A percentile compares a stretch with the other conserved stretches of the same genome.
Evolutionary conservation across 768 basidiomycete genomes (phyloP).

Genomic region (Lepiota venenata): DNA sequence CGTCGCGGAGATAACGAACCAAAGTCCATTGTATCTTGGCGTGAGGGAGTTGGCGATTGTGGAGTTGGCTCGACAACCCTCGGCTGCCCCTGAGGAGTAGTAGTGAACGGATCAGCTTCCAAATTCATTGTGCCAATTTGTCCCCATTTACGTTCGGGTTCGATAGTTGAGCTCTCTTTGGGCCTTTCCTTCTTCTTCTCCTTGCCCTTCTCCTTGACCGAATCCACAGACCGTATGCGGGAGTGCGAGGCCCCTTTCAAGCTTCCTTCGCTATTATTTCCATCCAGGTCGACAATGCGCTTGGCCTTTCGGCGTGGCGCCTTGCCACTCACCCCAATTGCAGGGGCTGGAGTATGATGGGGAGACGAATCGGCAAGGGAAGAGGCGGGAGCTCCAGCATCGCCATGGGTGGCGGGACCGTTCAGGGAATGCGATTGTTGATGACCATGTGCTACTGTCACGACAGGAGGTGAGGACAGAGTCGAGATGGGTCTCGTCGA

Average conservation of each 20-base stretch:
- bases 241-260: constrained; percentile 24
- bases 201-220: constrained; percentile 11
- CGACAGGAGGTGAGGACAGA: constrained; percentile 56
- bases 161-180: not conserved
- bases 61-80: not conserved
- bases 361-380: constrained; percentile 45
- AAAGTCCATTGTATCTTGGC: constrained; percentile 1
- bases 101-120: not conserved
- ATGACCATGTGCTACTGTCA: constrained; percentile 48
- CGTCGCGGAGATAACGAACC: constrained; percentile 18
- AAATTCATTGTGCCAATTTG: constrained; percentile 18
- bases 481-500: constrained; percentile 45
- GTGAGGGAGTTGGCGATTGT: constrained; percentile 2
- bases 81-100: not conserved
- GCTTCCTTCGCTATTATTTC: constrained; percentile 35
- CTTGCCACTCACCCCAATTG: constrained; percentile 34
- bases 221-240: constrained; percentile 29
- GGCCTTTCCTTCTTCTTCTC: constrained; percentile 19
- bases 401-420: not conserved
- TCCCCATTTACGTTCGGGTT: constrained; percentile 14
- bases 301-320: constrained; percentile 60
- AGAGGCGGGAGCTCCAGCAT: constrained; percentile 20
- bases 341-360: constrained; percentile 31
- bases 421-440: constrained; percentile 17
- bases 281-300: constrained; percentile 78